Percentiles rank a stretch among this genome's conserved stretches.
Evolutionary conservation across 1,284 basidiomycete genomes (phyloP).

Genomic region (Pisolithus thermaeus): DNA sequence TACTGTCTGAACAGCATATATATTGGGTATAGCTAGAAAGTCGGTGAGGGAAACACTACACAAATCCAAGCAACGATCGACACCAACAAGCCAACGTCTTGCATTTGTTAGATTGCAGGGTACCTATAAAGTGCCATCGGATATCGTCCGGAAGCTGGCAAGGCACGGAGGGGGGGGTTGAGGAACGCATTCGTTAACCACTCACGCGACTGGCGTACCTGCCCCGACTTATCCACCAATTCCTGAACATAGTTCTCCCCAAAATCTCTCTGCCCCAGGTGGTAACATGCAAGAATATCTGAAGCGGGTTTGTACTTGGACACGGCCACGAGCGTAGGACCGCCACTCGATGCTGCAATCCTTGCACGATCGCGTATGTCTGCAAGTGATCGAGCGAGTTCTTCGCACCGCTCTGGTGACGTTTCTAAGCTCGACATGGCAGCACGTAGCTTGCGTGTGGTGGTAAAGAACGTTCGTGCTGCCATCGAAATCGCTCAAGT

Average conservation of each 20-base stretch:
- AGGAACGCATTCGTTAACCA: not conserved
- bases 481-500: too few relatives aligned
- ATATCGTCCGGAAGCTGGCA: slow-evolving; percentile 74
- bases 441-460: too few relatives aligned
- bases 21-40: slow-evolving; percentile 77
- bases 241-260: slow-evolving; percentile 99
- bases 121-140: slow-evolving; percentile 96
- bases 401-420: slow-evolving; percentile 34
- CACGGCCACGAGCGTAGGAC: slow-evolving; percentile 71
- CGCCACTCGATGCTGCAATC: slow-evolving; percentile 22
- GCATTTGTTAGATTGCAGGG: slow-evolving; percentile 92
- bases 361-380: slow-evolving; percentile 47
- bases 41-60: not conserved
- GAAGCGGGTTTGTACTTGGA: slow-evolving; percentile 92
- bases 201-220: slow-evolving; percentile 40
- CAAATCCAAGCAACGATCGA: slow-evolving; percentile 1
- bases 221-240: slow-evolving; percentile 80
- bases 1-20: slow-evolving; percentile 89
- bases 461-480: too few relatives aligned
- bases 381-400: slow-evolving; percentile 46
- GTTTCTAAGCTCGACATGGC: slow-evolving; percentile 1
- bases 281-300: slow-evolving; percentile 81
- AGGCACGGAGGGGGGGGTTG: too few relatives aligned
- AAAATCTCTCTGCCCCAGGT: slow-evolving; percentile 82
- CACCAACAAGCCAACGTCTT: slow-evolving; percentile 81